Evolutionary conservation across 164 flowering plant species (phyloP).

Genomic region (Houttuynia cordata): DNA sequence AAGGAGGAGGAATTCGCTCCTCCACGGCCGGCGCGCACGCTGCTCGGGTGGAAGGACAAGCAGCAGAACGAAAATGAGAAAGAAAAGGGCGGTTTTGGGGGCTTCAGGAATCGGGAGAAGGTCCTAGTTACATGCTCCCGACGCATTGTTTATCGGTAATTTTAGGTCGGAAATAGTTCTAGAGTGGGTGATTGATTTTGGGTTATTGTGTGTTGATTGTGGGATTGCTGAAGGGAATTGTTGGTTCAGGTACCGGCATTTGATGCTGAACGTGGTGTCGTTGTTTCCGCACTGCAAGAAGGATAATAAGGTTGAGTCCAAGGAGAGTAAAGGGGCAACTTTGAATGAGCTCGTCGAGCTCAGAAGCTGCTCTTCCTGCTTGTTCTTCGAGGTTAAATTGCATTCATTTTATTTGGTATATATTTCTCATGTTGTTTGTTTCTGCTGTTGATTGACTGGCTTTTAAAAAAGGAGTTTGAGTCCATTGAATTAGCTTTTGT

Average conservation of each 20-base stretch:
- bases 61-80: slow-evolving; percentile 7
- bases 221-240: not conserved
- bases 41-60: slow-evolving; percentile 82
- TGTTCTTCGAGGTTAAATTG: slow-evolving; percentile 76
- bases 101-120: slow-evolving; percentile 82
- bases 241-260: slow-evolving; percentile 68
- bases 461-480: not conserved
- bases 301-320: slow-evolving; percentile 86
- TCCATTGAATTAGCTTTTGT: not conserved
- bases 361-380: slow-evolving; percentile 64
- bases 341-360: slow-evolving; percentile 92
- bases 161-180: not conserved
- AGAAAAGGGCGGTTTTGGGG: slow-evolving; percentile 8
- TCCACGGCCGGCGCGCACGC: slow-evolving; percentile 64
- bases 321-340: slow-evolving; percentile 62
- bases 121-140: slow-evolving; percentile 89
- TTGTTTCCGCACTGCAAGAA: slow-evolving; percentile 89
- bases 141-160: slow-evolving; percentile 70
- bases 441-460: not conserved
- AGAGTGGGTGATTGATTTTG: not conserved
- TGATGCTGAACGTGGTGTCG: slow-evolving; percentile 95
- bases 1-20: slow-evolving; percentile 31
- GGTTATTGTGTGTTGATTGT: not conserved
- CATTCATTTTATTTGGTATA: not conserved
- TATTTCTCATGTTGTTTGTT: not conserved